phyloP scores from a whole-genome alignment of 1,284 basidiomycete species.

The Gomphus sp. region DNA sequence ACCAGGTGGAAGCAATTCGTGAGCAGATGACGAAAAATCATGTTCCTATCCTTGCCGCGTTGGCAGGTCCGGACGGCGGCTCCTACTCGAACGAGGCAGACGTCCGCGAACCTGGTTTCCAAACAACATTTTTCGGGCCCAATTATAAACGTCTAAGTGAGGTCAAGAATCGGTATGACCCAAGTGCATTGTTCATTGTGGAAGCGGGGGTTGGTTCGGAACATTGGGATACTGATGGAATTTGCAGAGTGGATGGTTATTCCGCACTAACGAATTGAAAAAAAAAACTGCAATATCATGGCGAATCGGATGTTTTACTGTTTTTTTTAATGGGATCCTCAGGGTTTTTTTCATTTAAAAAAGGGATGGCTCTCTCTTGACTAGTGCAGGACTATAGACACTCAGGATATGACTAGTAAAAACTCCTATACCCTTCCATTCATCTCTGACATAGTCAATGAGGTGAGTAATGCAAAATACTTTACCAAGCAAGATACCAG shows the following conservation, averaged over 20 bases:
- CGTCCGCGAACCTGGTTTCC: constrained; percentile 20
- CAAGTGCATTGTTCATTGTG: constrained; percentile 24
- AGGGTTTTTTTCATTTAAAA: too few species aligned
- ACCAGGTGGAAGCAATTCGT: constrained; percentile 12
- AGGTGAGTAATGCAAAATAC: too few species aligned
- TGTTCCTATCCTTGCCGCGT: constrained; percentile 15
- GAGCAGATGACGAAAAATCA: constrained; percentile 11
- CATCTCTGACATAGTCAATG: too few species aligned
- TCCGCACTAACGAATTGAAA: too few species aligned
- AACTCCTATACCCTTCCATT: too few species aligned
- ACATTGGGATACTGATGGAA: constrained; percentile 19
- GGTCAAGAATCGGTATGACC: constrained; percentile 24
- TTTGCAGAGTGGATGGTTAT: constrained; percentile 17
- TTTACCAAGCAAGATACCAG: too few species aligned
- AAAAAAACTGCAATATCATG: too few species aligned
- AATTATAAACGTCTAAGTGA: constrained; percentile 20
- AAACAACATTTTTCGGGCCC: constrained; percentile 23
- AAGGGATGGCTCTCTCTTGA: too few species aligned
- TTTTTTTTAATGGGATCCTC: too few species aligned
- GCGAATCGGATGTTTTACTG: too few species aligned
- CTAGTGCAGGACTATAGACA: too few species aligned
- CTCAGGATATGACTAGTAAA: too few species aligned
- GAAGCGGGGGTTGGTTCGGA: constrained; percentile 22
- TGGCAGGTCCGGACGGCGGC: constrained; percentile 17
- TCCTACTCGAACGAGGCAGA: constrained; percentile 25